Conservation (phyloP, 2,329 filamentous ascomycete species). For the Trichoderma koningiopsis region DNA sequence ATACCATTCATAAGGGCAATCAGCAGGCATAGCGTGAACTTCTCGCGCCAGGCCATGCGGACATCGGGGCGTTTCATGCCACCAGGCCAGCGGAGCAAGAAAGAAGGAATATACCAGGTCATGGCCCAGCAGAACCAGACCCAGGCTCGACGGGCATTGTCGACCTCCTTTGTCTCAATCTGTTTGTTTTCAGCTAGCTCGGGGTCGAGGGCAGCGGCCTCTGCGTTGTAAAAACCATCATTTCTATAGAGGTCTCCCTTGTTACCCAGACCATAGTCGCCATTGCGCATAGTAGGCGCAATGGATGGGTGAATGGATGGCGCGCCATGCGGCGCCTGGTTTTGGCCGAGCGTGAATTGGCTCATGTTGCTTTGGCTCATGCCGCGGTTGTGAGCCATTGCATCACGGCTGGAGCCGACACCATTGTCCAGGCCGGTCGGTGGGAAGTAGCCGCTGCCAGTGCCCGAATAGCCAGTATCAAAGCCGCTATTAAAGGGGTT, state of each 20-base stretch:
- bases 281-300: slow-evolving; percentile 61
- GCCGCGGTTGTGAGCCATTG: slow-evolving; percentile 65
- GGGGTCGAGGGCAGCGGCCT: slow-evolving; percentile 68
- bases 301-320: slow-evolving; percentile 70
- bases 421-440: slow-evolving; percentile 61
- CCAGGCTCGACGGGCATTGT: slow-evolving; percentile 72
- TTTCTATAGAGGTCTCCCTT: slow-evolving; percentile 81
- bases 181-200: slow-evolving; percentile 77
- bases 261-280: slow-evolving; percentile 85
- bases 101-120: slow-evolving; percentile 95
- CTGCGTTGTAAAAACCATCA: slow-evolving; percentile 72
- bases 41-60: slow-evolving; percentile 96
- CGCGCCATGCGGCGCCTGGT: slow-evolving; percentile 42
- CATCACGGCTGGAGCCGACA: slow-evolving; percentile 70
- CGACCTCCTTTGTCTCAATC: slow-evolving; percentile 69
- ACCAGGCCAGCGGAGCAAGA: slow-evolving; percentile 75
- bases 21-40: slow-evolving; percentile 77
- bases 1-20: slow-evolving; percentile 80
- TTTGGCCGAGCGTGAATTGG: slow-evolving; percentile 53
- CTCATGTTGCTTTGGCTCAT: slow-evolving; percentile 59
- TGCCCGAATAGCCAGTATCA: slow-evolving; percentile 72
- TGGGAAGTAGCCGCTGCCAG: slow-evolving; percentile 70
- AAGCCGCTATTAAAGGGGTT: slow-evolving; percentile 53
- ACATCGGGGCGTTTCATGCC: slow-evolving; percentile 98
- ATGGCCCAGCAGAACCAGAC: slow-evolving; percentile 79